Evolutionary conservation across 768 basidiomycete genomes (phyloP).

Genomic region (Asterophora parasitica): DNA sequence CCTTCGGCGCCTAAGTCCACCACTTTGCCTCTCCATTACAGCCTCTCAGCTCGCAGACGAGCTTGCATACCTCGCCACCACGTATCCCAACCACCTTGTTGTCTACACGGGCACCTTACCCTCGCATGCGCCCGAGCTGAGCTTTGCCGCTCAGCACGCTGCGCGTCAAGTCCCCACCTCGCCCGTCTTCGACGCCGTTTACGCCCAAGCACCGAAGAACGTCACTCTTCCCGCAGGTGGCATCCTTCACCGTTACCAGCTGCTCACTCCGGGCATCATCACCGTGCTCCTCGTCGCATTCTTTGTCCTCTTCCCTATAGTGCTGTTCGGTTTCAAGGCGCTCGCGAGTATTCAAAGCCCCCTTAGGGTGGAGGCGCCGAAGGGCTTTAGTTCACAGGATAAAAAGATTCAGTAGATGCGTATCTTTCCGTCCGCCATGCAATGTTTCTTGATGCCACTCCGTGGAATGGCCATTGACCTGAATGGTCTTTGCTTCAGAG

Average conservation of each 20-base stretch:
- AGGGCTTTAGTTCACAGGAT: slow-evolving; percentile 62
- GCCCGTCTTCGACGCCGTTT: slow-evolving; percentile 13
- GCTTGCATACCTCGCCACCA: slow-evolving; percentile 42
- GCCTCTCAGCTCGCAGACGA: slow-evolving; percentile 43
- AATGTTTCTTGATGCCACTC: too few species aligned
- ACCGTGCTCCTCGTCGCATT: slow-evolving; percentile 56
- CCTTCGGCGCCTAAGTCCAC: slow-evolving; percentile 10
- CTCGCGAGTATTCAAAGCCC: slow-evolving; percentile 74
- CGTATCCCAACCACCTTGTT: slow-evolving; percentile 60
- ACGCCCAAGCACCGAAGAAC: slow-evolving; percentile 21
- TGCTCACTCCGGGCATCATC: slow-evolving; percentile 74
- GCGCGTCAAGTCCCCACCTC: slow-evolving; percentile 11
- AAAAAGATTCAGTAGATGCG: slow-evolving; percentile 65
- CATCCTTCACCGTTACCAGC: slow-evolving; percentile 69
- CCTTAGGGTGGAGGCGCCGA: slow-evolving; percentile 55
- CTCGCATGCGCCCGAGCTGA: background rate
- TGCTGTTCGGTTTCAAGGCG: slow-evolving; percentile 59
- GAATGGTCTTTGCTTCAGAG: too few species aligned
- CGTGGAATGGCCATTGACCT: too few species aligned
- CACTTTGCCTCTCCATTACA: slow-evolving; percentile 21
- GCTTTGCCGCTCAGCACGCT: slow-evolving; percentile 22
- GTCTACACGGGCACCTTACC: slow-evolving; percentile 53
- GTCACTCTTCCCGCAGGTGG: slow-evolving; percentile 44
- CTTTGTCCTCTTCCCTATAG: slow-evolving; percentile 63
- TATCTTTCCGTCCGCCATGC: too few species aligned